Conservation (phyloP, 345 rosid species). For the Theobroma cacao region DNA sequence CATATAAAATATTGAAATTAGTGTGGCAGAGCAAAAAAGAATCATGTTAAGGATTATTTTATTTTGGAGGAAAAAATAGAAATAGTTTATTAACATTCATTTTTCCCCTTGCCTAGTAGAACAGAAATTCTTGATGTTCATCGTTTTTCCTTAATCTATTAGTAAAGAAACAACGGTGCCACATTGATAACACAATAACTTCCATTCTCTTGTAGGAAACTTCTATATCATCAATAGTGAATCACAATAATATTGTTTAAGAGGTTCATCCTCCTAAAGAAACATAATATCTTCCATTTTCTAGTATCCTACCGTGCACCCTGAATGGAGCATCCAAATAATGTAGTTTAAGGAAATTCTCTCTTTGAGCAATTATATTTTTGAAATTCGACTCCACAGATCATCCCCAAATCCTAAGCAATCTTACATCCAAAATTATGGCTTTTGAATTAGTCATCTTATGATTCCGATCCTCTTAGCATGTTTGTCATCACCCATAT, state of each 20-base stretch:
- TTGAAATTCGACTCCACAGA: not conserved
- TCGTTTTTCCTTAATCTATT: not conserved
- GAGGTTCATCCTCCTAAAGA: not conserved
- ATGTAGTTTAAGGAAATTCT: not conserved
- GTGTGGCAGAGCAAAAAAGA: not conserved
- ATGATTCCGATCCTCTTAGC: not conserved
- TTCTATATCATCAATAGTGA: not conserved
- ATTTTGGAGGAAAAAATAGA: not conserved
- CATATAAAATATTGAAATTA: not conserved
- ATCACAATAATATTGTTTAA: not conserved
- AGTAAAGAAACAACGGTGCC: not conserved
- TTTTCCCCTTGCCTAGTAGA: not conserved
- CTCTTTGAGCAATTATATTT: not conserved
- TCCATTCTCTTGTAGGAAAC: not conserved
- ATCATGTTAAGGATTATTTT: not conserved
- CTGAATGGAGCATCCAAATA: not conserved
- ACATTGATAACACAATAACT: not conserved
- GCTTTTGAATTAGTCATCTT: not conserved
- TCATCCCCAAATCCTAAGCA: not conserved
- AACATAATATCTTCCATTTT: not conserved
- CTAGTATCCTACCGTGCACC: not conserved
- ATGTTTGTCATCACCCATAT: not conserved
- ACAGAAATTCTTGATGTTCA: not conserved
- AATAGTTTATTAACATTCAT: not conserved
- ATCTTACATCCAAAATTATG: not conserved